Evolutionary conservation across 2,329 filamentous ascomycete species (phyloP), one percentile per base, ranked within the genome.

Genomic region (Kalmusia sp.): DNA sequence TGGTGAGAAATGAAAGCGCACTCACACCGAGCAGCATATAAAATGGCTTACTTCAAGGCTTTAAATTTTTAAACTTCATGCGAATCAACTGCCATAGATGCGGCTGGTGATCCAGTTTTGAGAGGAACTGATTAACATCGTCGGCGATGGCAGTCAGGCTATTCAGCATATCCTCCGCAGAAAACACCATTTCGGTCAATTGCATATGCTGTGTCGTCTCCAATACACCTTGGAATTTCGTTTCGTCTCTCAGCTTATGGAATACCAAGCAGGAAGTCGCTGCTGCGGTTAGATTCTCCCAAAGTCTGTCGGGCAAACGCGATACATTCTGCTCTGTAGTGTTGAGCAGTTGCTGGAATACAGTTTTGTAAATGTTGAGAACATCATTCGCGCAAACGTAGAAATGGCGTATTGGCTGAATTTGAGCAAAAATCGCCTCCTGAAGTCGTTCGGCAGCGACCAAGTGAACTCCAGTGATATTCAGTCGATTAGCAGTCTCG

Each of bases 281-380:
- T 19, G 53, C 49, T 3, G 22, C 17, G 11, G 45, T 35, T 21
- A 49, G 8, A 21, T 17, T 33, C 6, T 11, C 14, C 21, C 30
- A 17, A 7, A 51, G 47, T 11, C 15, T 12, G 19, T 55, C 43
- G 2, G 52, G 43, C 2, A 51, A 21, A 15, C 33, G 41, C 6
- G 39, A 17, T 2, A 47, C 37, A 15, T 53, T 39, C 12, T 41
- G 22, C 27, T 51, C 14, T 5, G 28, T 34, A 12, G 35, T 17
- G 30, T 43, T 54, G 17, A 59, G 43, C 12, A 54, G 30, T 12
- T 52, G 30, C 11, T 54, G 47, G 30, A 56, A 54, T 9, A 59
- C 34, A 6, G 19, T 17, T 17, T 51, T 43, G 31, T 55, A 54
- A 19, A 51, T 54, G 11, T 7, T 11, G 9, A 59, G 21, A 11